Evolutionary conservation across 306 rosid species (phyloP).

Genomic region (Ceratonia siliqua): DNA sequence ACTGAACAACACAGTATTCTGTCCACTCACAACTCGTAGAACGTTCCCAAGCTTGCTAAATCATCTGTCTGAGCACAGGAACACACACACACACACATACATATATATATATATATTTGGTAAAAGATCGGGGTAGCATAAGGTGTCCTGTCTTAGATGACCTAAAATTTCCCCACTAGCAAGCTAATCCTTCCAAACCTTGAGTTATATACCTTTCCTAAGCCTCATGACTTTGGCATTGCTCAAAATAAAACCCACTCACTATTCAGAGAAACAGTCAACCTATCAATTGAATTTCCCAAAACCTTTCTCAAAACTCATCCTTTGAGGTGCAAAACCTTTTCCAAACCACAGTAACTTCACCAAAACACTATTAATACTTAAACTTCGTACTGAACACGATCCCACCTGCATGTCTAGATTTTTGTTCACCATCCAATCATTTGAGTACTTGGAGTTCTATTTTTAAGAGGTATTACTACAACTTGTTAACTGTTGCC

Average conservation of each 20-base stretch:
- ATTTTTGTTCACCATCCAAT: background rate
- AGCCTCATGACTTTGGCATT: background rate
- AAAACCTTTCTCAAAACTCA: background rate
- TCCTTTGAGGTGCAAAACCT: background rate
- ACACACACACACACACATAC: too few species aligned
- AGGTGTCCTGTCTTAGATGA: background rate
- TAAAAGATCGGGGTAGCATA: too few species aligned
- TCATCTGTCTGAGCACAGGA: too few species aligned
- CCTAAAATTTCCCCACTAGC: background rate
- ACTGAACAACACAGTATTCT: too few species aligned
- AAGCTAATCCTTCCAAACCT: background rate
- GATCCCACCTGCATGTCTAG: background rate
- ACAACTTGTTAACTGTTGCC: constrained; percentile 13
- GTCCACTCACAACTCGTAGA: too few species aligned
- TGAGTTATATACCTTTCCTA: background rate
- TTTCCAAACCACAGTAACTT: background rate
- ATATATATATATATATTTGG: too few species aligned
- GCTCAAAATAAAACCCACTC: background rate
- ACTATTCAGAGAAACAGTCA: background rate
- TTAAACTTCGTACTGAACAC: background rate
- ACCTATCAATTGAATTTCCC: background rate
- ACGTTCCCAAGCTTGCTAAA: too few species aligned
- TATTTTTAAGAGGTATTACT: too few species aligned
- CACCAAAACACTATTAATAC: background rate
- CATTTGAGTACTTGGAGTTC: background rate